A percentile compares a stretch with the other conserved stretches of the same genome.
Conservation (phyloP, 371 early-diverging fungal genomes). For the Lichtheimia corymbifera region DNA sequence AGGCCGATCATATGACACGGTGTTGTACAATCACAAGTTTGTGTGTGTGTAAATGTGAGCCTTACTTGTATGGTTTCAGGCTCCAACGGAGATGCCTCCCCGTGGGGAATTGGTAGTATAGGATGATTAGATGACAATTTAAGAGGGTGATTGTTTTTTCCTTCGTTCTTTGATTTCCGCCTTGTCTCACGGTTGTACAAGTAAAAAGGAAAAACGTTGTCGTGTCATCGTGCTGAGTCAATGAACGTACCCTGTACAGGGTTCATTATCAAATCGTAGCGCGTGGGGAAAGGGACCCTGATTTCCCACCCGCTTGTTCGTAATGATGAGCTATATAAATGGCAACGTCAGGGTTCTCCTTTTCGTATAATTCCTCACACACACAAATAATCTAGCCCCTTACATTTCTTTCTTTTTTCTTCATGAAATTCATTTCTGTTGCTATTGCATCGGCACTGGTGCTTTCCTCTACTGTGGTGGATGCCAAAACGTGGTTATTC, state of each 20-base stretch:
- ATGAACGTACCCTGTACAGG: neutral
- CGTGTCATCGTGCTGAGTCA: no score
- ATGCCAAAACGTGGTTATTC: conserved; percentile 40
- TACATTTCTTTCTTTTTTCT: conserved; percentile 10
- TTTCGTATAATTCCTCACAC: neutral
- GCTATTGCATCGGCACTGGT: conserved; percentile 21
- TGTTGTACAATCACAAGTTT: no score
- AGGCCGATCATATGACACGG: no score
- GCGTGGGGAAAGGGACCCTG: neutral
- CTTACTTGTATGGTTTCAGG: no score
- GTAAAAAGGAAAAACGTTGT: no score
- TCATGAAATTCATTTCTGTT: conserved; percentile 35
- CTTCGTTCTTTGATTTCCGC: no score
- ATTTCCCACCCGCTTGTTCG: neutral
- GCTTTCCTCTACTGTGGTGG: conserved; percentile 18
- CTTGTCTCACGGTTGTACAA: no score
- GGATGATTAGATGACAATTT: no score
- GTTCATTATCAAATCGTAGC: conserved; percentile 1
- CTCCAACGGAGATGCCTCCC: no score
- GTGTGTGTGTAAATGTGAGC: no score
- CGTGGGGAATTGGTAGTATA: no score
- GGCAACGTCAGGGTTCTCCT: neutral
- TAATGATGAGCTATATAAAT: neutral
- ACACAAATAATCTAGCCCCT: neutral
- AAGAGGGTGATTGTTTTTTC: no score